A percentile compares a stretch with the other conserved stretches of the same genome.
phyloP scores from a whole-genome alignment of 169 alveolate genomes.

The Eimeria praecox region DNA sequence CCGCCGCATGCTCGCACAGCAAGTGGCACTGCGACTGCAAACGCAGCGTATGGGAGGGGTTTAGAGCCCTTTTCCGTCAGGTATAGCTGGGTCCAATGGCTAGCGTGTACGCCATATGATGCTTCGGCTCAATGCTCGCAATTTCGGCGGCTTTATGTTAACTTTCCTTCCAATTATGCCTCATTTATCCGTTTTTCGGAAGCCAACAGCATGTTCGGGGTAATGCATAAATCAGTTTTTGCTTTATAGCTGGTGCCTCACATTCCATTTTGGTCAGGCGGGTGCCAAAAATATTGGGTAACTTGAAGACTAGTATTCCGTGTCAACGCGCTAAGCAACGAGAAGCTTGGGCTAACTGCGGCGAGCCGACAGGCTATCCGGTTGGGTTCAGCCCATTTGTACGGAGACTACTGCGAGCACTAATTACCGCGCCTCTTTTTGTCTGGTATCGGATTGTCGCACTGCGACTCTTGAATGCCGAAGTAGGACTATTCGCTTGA shows the following conservation, averaged over 20 bases:
- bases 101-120: background rate
- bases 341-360: background rate
- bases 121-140: background rate
- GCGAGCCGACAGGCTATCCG: background rate
- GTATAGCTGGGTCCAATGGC: background rate
- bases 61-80: background rate
- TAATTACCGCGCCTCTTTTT: background rate
- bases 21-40: slow-evolving; percentile 63
- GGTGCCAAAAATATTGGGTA: background rate
- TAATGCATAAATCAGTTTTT: background rate
- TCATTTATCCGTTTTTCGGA: background rate
- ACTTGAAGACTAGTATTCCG: background rate
- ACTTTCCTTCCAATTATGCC: background rate
- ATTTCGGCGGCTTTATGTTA: background rate
- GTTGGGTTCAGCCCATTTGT: background rate
- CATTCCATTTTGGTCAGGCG: background rate
- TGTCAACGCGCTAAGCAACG: background rate
- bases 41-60: slow-evolving; percentile 37
- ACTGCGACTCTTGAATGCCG: background rate
- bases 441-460: background rate
- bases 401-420: background rate
- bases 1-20: slow-evolving; percentile 78
- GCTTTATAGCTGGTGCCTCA: background rate
- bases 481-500: background rate
- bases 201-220: background rate